These are phyloP conservation scores for Lagerstroemia speciosa DNA, from an alignment of 345 rosid species.

Conservation along the genomic window DNA sequence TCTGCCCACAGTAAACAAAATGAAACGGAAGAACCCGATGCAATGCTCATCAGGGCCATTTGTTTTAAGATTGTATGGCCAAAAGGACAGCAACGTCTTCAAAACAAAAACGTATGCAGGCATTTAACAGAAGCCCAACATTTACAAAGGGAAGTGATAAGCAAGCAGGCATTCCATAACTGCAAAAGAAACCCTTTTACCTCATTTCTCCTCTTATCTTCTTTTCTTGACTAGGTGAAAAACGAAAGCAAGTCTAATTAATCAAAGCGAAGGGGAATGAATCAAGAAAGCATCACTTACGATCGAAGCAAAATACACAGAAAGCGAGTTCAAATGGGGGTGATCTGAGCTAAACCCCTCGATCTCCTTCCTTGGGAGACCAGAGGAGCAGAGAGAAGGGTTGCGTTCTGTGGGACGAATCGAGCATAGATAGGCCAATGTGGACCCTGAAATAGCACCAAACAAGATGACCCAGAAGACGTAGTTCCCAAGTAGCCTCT, in stretches of 20 bases:
- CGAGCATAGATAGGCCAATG: conserved; percentile 36
- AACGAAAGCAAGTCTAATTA: neutral
- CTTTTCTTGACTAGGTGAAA: no score
- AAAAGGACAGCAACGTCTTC: neutral
- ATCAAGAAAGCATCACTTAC: no score
- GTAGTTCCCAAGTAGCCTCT: conserved; percentile 29
- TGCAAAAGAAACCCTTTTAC: no score
- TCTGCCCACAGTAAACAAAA: no score
- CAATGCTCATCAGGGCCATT: neutral
- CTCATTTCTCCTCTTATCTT: no score
- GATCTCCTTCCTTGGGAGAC: conserved; percentile 47
- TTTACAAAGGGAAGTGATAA: conserved; percentile 6
- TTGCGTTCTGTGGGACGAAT: conserved; percentile 18
- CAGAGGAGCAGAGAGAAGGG: conserved; percentile 27
- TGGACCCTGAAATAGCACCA: conserved; percentile 29
- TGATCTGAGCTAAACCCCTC: conserved; percentile 25
- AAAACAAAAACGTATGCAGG: conserved; percentile 6
- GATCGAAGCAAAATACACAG: no score
- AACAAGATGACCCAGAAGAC: conserved; percentile 13
- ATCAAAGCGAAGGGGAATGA: neutral
- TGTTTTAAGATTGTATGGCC: neutral
- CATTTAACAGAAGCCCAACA: conserved; percentile 8
- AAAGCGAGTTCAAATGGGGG: no score
- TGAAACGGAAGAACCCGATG: conserved; percentile 3
- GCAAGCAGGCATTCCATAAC: neutral